phyloP scores from a whole-genome alignment of 108 stramenopile species.

The Cyclostephanos invisitatus region DNA sequence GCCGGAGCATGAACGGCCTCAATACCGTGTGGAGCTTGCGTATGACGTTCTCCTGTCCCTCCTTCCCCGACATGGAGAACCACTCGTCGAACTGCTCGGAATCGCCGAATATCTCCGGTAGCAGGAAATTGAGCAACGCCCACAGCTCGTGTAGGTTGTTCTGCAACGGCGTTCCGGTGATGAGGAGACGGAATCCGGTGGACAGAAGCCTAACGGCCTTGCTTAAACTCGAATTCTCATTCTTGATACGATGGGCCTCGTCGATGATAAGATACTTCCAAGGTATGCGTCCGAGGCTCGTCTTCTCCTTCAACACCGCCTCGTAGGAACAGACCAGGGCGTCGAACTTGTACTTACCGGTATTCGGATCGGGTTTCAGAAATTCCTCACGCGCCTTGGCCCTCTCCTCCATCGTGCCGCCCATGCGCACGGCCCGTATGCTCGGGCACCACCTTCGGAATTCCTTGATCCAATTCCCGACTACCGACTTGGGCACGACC shows the following conservation, averaged over 20 bases:
- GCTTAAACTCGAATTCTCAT: constrained; percentile 90
- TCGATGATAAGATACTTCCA: constrained; percentile 90
- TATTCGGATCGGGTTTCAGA: constrained; percentile 54
- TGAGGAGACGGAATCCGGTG: constrained; percentile 89
- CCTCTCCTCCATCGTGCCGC: constrained; percentile 94
- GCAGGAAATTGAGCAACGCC: constrained; percentile 94
- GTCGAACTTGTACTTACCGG: constrained; percentile 85
- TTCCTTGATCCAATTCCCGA: constrained; percentile 98
- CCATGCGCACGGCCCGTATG: constrained; percentile 87
- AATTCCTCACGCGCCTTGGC: constrained; percentile 56
- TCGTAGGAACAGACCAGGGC: constrained; percentile 97
- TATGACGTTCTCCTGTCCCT: constrained; percentile 85
- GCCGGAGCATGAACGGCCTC: constrained; percentile 97
- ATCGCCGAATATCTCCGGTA: constrained; percentile 96
- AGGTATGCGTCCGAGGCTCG: constrained; percentile 74
- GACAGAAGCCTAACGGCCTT: constrained; percentile 67
- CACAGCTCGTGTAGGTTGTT: constrained; percentile 95
- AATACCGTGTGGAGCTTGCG: constrained; percentile 96
- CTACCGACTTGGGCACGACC: constrained; percentile 95
- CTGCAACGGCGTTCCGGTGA: constrained; percentile 95
- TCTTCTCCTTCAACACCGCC: constrained; percentile 89
- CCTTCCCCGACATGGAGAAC: constrained; percentile 73
- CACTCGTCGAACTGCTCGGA: constrained; percentile 96
- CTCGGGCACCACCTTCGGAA: constrained; percentile 93
- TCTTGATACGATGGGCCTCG: constrained; percentile 99